Evolutionary conservation across 2,329 filamentous ascomycete species (phyloP).

Genomic region (Paradendryphiella salina): DNA sequence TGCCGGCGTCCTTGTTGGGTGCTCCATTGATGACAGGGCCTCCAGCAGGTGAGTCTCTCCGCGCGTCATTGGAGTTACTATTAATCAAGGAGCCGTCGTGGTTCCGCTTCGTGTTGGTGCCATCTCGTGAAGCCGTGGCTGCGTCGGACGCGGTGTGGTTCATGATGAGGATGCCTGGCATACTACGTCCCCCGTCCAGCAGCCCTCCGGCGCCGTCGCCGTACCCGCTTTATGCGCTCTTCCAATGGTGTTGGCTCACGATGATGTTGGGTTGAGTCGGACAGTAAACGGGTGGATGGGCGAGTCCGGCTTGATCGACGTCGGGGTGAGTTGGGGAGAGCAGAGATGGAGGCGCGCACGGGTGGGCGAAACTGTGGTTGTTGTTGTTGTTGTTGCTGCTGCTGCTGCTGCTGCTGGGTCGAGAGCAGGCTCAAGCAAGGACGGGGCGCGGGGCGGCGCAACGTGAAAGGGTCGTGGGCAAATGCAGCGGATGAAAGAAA

Average conservation of each 20-base stretch:
- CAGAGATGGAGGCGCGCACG: slow-evolving; percentile 1
- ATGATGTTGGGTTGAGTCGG: neutral
- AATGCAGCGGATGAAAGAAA: no score
- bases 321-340: slow-evolving; percentile 15
- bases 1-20: slow-evolving; percentile 7
- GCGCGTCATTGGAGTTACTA: slow-evolving; percentile 25
- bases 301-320: slow-evolving; percentile 12
- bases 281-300: no score
- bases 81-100: slow-evolving; percentile 39
- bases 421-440: no score
- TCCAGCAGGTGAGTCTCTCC: slow-evolving; percentile 18
- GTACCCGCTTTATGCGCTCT: slow-evolving; percentile 16
- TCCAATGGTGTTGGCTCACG: neutral
- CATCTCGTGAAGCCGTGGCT: slow-evolving; percentile 36
- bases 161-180: slow-evolving; percentile 56
- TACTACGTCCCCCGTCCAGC: slow-evolving; percentile 43
- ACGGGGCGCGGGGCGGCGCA: no score
- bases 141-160: slow-evolving; percentile 49
- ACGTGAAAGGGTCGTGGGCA: no score
- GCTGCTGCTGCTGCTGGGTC: no score
- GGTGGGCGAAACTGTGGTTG: neutral
- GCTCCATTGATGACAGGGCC: slow-evolving; percentile 19
- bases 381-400: no score
- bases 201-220: slow-evolving; percentile 40
- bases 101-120: slow-evolving; percentile 36